Conservation (phyloP, 2,329 filamentous ascomycete species). For the Verticillium nubilum region DNA sequence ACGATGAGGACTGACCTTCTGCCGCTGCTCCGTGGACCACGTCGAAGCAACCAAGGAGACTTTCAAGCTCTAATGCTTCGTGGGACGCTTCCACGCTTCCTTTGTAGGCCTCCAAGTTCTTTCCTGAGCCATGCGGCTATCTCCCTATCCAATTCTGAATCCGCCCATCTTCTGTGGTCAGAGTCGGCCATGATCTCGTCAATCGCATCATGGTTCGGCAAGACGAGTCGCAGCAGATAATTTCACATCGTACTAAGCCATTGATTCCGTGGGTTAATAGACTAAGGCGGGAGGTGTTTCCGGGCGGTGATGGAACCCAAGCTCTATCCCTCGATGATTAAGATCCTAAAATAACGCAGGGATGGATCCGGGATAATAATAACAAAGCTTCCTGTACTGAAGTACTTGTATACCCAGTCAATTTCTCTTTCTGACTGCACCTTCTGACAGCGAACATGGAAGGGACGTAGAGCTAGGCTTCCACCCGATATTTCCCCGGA, state of each 20-base stretch:
- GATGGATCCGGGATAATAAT: too few species aligned
- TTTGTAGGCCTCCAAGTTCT: slow-evolving; percentile 1
- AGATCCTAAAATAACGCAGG: too few species aligned
- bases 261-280: too few species aligned
- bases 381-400: too few species aligned
- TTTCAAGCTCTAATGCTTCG: background rate
- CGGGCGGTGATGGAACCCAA: too few species aligned
- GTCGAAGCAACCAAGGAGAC: background rate
- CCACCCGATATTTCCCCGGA: too few species aligned
- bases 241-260: slow-evolving; percentile 7
- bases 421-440: too few species aligned
- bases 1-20: background rate
- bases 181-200: background rate
- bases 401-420: too few species aligned
- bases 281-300: too few species aligned
- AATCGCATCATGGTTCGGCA: background rate
- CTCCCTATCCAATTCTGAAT: background rate
- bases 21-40: background rate
- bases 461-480: too few species aligned
- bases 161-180: background rate
- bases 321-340: too few species aligned
- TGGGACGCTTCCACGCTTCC: background rate
- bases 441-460: too few species aligned
- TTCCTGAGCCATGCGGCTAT: background rate
- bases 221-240: background rate